Conservation (phyloP, 176 grass and related monocot species). For the Zoysia pacifica region DNA sequence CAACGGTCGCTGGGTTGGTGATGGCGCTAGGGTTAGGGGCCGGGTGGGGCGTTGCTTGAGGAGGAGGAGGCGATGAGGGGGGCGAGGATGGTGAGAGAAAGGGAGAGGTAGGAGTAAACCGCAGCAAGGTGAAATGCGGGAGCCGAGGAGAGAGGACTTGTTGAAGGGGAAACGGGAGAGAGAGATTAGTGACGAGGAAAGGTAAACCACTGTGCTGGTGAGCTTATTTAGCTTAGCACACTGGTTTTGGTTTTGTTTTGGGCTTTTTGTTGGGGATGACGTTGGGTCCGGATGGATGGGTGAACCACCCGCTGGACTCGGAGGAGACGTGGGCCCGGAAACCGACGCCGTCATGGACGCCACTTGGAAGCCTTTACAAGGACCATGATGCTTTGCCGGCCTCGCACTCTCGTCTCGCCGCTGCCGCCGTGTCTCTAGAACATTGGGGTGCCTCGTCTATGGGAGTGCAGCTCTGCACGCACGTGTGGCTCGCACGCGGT, state of each 20-base stretch:
- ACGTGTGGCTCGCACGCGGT: too few relatives aligned
- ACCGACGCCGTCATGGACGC: conserved; percentile 1
- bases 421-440: background rate
- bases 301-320: conserved; percentile 12
- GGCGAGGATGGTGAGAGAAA: conserved; percentile 64
- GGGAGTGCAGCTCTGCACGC: background rate
- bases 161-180: background rate
- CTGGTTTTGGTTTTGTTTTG: too few relatives aligned
- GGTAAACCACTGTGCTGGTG: too few relatives aligned
- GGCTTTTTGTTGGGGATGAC: too few relatives aligned
- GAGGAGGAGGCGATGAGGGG: conserved; percentile 41
- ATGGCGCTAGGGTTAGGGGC: conserved; percentile 33
- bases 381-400: conserved; percentile 13
- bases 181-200: background rate
- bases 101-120: conserved; percentile 68
- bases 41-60: conserved; percentile 41
- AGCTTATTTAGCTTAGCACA: too few relatives aligned
- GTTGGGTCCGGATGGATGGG: conserved; percentile 6
- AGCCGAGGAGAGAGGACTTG: background rate
- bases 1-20: conserved; percentile 1
- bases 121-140: conserved; percentile 30
- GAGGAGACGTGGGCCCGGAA: conserved; percentile 25
- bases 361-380: background rate
- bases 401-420: too few relatives aligned
- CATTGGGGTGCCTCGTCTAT: conserved; percentile 6